Percentiles rank a stretch among this genome's conserved stretches.
These are phyloP conservation scores for Saccharomyces jurei DNA, from an alignment of 805 yeast genomes.

Conservation along the genomic window DNA sequence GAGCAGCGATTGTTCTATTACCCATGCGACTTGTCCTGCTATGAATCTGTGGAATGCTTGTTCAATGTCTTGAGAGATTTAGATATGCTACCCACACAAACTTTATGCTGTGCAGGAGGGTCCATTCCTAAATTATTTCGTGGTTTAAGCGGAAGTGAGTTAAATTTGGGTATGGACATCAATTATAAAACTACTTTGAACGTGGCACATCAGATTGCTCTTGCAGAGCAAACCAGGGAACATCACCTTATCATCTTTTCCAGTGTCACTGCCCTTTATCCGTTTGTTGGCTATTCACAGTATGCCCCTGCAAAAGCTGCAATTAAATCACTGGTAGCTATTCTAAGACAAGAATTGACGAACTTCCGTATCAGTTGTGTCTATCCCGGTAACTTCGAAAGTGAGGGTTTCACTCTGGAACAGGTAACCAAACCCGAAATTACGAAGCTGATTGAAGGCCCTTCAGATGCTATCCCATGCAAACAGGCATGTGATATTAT, in stretches of 20 bases:
- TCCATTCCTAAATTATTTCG: conserved; percentile 70
- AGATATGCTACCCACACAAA: conserved; percentile 51
- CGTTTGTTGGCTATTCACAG: conserved; percentile 85
- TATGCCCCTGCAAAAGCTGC: conserved; percentile 90
- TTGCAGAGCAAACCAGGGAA: conserved; percentile 33
- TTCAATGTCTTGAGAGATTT: conserved; percentile 21
- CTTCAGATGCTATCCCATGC: conserved; percentile 62
- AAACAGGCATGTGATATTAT: conserved; percentile 58
- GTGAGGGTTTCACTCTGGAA: conserved; percentile 82
- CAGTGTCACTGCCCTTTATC: conserved; percentile 73
- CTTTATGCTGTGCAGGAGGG: conserved; percentile 83
- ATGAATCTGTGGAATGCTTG: conserved; percentile 38
- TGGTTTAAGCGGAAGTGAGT: conserved; percentile 52
- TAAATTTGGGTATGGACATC: conserved; percentile 52
- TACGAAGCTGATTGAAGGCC: conserved; percentile 77
- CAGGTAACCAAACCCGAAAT: conserved; percentile 78
- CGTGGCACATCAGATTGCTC: conserved; percentile 56
- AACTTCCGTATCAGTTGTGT: conserved; percentile 59
- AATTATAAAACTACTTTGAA: conserved; percentile 71
- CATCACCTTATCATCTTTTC: conserved; percentile 54
- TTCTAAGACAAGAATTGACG: conserved; percentile 78
- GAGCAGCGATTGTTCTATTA: conserved; percentile 36
- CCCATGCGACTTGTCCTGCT: conserved; percentile 58
- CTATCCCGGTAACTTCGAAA: conserved; percentile 81
- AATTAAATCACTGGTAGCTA: conserved; percentile 61